Percentiles rank a stretch among this genome's conserved stretches.
Evolutionary conservation across 148 eudicot genomes (phyloP).

Genomic region (Vaccinium corymbosum): DNA sequence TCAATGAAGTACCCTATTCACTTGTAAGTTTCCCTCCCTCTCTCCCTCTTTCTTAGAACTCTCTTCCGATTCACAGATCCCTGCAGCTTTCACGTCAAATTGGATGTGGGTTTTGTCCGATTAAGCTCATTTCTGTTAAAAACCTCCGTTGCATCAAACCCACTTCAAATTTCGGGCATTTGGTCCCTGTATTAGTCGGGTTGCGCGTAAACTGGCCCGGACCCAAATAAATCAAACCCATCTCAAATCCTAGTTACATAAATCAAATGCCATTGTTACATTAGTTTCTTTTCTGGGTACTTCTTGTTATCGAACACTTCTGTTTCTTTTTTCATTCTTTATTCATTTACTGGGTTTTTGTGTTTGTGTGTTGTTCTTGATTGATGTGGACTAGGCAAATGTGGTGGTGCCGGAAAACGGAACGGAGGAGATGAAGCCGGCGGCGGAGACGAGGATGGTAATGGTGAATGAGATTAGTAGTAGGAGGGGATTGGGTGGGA

Average conservation of each 20-base stretch:
- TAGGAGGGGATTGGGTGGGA: conserved; percentile 65
- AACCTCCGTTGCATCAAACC: not conserved
- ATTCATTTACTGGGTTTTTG: not conserved
- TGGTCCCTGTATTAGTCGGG: too few species aligned
- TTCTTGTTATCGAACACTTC: not conserved
- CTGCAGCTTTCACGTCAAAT: conserved; percentile 12
- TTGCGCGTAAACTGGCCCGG: too few species aligned
- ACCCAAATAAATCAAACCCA: not conserved
- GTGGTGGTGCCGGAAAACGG: conserved; percentile 26
- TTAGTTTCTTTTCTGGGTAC: not conserved
- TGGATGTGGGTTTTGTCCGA: not conserved
- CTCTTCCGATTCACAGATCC: conserved; percentile 10
- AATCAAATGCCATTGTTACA: not conserved
- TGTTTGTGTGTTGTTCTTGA: conserved; percentile 5
- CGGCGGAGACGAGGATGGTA: conserved; percentile 54
- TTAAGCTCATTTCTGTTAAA: not conserved
- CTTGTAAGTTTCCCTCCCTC: conserved; percentile 37
- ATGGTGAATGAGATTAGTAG: conserved; percentile 61
- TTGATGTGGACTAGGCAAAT: conserved; percentile 33
- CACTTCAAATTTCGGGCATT: too few species aligned
- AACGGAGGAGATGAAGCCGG: conserved; percentile 13
- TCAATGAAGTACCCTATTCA: conserved; percentile 31
- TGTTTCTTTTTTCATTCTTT: conserved; percentile 1
- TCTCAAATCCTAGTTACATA: not conserved
- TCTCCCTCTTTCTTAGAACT: conserved; percentile 14